These are phyloP conservation scores for Aspergillus sp. DNA, from an alignment of 2,329 filamentous ascomycete species.

Conservation along the genomic window DNA sequence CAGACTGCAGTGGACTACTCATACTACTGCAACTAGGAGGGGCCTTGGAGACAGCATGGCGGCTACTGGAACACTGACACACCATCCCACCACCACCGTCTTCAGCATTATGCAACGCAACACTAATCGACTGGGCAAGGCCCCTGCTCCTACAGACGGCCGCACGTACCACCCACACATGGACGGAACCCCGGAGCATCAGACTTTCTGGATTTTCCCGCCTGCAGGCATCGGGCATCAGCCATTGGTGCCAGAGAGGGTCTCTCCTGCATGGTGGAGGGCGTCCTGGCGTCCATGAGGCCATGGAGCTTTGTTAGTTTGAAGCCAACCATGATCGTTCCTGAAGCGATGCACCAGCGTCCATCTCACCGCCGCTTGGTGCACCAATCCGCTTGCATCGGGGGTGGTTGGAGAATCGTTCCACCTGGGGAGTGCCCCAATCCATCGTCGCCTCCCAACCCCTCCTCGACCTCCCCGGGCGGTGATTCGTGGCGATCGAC, in stretches of 20 bases:
- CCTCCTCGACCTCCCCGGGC: too few relatives aligned
- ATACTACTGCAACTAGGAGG: conserved; percentile 1
- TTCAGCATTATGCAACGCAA: not conserved
- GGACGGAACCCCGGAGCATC: not conserved
- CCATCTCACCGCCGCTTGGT: not conserved
- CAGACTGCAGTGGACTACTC: too few relatives aligned
- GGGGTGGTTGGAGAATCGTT: not conserved
- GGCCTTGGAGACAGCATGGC: conserved; percentile 2
- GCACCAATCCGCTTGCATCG: not conserved
- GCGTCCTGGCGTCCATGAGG: not conserved
- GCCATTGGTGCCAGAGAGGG: conserved; percentile 8
- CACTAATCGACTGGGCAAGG: not conserved
- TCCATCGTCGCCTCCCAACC: too few relatives aligned
- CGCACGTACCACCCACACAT: not conserved
- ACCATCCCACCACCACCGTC: not conserved
- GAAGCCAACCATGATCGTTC: not conserved
- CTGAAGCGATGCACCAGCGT: not conserved
- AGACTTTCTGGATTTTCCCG: not conserved
- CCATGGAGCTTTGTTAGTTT: not conserved
- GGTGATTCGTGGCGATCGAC: too few relatives aligned
- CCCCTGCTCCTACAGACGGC: not conserved
- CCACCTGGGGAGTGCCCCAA: not conserved
- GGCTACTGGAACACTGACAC: conserved; percentile 9
- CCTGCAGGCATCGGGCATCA: conserved; percentile 2
- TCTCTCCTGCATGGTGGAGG: not conserved